Conservation (phyloP, 2,329 filamentous ascomycete species). For the Xylariaceae sp. region DNA sequence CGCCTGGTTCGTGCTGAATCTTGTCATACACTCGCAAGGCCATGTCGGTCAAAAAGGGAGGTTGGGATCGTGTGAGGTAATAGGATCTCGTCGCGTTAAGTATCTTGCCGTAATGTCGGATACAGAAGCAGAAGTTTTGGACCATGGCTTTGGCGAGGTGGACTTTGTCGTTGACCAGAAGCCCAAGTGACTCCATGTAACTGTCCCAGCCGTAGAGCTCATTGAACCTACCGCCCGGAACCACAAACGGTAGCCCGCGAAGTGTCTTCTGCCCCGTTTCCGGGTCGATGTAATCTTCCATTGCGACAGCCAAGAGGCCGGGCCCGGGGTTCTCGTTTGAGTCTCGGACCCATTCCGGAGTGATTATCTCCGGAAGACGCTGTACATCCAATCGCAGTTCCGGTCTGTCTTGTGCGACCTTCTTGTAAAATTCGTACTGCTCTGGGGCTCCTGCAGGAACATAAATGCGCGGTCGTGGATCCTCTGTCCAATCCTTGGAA, state of each 20-base stretch:
- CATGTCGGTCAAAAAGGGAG: constrained; percentile 97
- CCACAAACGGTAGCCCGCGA: constrained; percentile 86
- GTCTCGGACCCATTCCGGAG: constrained; percentile 73
- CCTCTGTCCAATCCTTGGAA: constrained; percentile 91
- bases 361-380: constrained; percentile 71
- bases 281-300: constrained; percentile 70
- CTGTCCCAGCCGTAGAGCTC: constrained; percentile 99
- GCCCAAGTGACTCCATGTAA: constrained; percentile 93
- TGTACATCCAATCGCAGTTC: constrained; percentile 86
- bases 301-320: constrained; percentile 82
- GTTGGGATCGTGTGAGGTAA: constrained; percentile 90
- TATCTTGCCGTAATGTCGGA: constrained; percentile 97
- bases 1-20: constrained; percentile 79
- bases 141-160: constrained; percentile 94
- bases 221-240: constrained; percentile 95
- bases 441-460: constrained; percentile 79
- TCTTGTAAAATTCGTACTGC: constrained; percentile 84
- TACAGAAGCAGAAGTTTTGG: constrained; percentile 94
- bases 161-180: constrained; percentile 79
- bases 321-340: constrained; percentile 88
- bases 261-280: constrained; percentile 66
- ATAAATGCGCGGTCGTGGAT: constrained; percentile 89
- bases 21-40: constrained; percentile 88
- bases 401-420: constrained; percentile 72
- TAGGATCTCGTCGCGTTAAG: constrained; percentile 95